These are phyloP conservation scores for Aspergillus conjunctus DNA, from an alignment of 495 filamentous ascomycete genomes.

Conservation along the genomic window DNA sequence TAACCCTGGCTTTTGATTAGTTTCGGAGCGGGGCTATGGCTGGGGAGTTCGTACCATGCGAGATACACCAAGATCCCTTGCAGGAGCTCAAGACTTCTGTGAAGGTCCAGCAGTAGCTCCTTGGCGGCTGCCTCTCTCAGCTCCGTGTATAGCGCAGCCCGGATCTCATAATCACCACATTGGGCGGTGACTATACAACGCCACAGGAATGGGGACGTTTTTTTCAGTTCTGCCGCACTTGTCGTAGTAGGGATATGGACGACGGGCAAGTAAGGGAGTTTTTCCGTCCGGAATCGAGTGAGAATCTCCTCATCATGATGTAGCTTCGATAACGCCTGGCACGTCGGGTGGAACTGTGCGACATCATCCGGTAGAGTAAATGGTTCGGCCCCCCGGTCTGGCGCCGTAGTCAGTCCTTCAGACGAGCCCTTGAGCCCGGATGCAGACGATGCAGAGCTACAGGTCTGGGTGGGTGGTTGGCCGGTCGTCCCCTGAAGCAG, in stretches of 20 bases:
- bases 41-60: constrained; percentile 2
- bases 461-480: neutral
- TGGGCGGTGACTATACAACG: constrained; percentile 10
- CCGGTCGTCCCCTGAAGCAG: constrained; percentile 1
- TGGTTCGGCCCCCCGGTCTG: too few relatives aligned
- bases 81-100: constrained; percentile 13
- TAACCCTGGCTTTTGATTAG: constrained; percentile 8
- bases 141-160: neutral
- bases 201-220: constrained; percentile 17
- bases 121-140: constrained; percentile 5
- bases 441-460: neutral
- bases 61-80: constrained; percentile 19
- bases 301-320: constrained; percentile 9
- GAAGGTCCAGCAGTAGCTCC: constrained; percentile 12
- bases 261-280: constrained; percentile 6
- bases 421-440: neutral
- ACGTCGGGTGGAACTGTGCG: neutral
- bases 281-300: neutral
- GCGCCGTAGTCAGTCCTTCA: neutral
- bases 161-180: neutral
- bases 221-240: neutral
- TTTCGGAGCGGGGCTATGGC: too few relatives aligned
- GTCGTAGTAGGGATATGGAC: constrained; percentile 13
- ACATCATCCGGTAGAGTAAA: neutral
- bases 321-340: neutral